Base-by-base conservation (phyloP, 2,329 filamentous ascomycete genomes). In the Sclerotinia subarctica region DNA sequence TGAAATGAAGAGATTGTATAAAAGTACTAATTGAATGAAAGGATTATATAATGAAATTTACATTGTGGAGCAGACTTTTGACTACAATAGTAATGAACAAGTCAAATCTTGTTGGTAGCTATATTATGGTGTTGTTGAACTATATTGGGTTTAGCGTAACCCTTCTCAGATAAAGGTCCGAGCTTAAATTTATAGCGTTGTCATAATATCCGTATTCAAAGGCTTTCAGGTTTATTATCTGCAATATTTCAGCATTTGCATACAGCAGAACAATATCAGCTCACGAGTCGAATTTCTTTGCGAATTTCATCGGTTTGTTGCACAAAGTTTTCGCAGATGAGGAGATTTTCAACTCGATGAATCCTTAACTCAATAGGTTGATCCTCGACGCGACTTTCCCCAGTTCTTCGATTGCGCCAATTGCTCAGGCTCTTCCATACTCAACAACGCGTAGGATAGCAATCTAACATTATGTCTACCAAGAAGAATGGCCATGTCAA, bases 401-500 rank as follows among this genome's bases (percentile, higher is more conserved):
- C 35, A 53, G 46, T 26, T 46, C 51, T 46, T 63, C 24, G 58
- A 42, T 62, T 67, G 65, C 65, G 65, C 47, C 65, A 54, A 44
- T 24, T 19, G 51, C 62, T 47, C 35, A 67, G 54, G 49, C 64
- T 60, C 32, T n/a, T 26, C 19, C 53, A 51, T 35, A 54, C 35
- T 47, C 46, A 38, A 51, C 54, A 8, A 64, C 53, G 67, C 54
- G 46, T 59, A 56, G 65, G 19, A 52, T 29, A 54, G 24, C 38
- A 42, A 21, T 29, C 46, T n/a, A 66, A 54, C 54, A 58, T 58
- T 54, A 75, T 77, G 75, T 72, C 75, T 46, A 62, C 74, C 49
- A 66, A 66, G 38, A 71, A 62, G 38, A 74, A 74, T 60, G 73
- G 72, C n/a, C 70, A 73, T 59, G 32, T 59, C 3, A 74, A 76